Evolutionary conservation across 1,284 basidiomycete genomes (phyloP).

Genomic region (Moesziomyces antarcticus): DNA sequence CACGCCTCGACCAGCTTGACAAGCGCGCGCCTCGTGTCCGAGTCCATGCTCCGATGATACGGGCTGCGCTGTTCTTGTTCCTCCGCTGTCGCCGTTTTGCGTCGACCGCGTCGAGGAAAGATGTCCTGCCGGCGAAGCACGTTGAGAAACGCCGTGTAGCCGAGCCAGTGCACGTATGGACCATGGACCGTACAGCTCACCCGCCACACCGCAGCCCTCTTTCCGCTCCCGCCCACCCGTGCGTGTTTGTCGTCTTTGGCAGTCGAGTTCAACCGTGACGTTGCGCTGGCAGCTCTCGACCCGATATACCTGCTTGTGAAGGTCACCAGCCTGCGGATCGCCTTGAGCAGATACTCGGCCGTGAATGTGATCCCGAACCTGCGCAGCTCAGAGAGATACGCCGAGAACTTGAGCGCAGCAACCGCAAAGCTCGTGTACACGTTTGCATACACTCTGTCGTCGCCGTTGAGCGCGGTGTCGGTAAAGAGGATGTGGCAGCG

Average conservation of each 20-base stretch:
- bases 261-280: conserved; percentile 3
- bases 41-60: conserved; percentile 5
- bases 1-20: conserved; percentile 15
- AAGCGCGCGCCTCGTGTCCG: conserved; percentile 7
- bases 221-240: background rate
- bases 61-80: background rate
- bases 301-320: conserved; percentile 36
- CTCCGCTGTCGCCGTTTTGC: background rate
- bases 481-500: conserved; percentile 77
- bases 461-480: conserved; percentile 79
- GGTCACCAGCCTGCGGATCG: conserved; percentile 29
- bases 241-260: background rate
- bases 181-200: conserved; percentile 32
- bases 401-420: conserved; percentile 86
- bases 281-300: conserved; percentile 16
- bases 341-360: conserved; percentile 17
- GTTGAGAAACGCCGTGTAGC: conserved; percentile 34
- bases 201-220: conserved; percentile 11
- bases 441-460: conserved; percentile 78
- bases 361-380: conserved; percentile 67
- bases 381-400: conserved; percentile 76
- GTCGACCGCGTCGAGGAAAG: background rate
- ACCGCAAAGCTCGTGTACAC: conserved; percentile 88
- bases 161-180: conserved; percentile 48
- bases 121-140: conserved; percentile 9